Base-by-base conservation (phyloP, 371 early-diverging fungal genomes). In the Fennellomyces sp. region DNA sequence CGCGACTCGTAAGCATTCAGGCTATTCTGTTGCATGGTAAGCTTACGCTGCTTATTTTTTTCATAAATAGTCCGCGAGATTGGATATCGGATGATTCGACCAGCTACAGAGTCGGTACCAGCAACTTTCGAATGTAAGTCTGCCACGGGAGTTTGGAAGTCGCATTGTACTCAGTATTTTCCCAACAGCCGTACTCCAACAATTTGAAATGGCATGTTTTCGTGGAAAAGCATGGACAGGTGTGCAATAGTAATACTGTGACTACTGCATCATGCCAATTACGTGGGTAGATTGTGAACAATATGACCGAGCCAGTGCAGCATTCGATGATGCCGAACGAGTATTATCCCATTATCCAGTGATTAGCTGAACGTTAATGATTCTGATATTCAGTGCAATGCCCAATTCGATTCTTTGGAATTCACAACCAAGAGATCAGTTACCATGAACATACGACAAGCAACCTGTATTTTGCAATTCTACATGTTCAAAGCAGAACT, bases 141-240 rank as follows among this genome's bases (percentile, higher is more conserved):
- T 17, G n/a, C 36, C 11, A 11, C 12, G 21, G 19, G 26, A 21
- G 48, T 25, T n/a, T 21, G 48, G 48, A 3, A 47, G n/a, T 11
- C 5, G 2, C 12, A n/a, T 25, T 8, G 12, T 47, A 21, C 11
- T 47, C 48, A 25, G n/a, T 12, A 12, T 47, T 47, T n/a, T n/a
- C n/a, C n/a, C 12, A 2, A 47, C 12, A 47, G 48, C 48, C 12
- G 25, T 47, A 12, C 3, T 47, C 25, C 48, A 47, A 25, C 36
- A 35, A 31, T 7, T 53, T 1, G 25, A 53, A 33, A 53, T 53
- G 53, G 53, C 53, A 13, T 36, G 6, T 26, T 35, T 38, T 1
- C 38, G 33, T 25, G 53, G 53, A 36, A 53, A 53, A 38, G 53
- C 35, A 38, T 53, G 53, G 53, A 53, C 19, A 38, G 53, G 53